Evolutionary conservation across 768 basidiomycete genomes (phyloP).

Genomic region (Hydnomerulius pinastri): DNA sequence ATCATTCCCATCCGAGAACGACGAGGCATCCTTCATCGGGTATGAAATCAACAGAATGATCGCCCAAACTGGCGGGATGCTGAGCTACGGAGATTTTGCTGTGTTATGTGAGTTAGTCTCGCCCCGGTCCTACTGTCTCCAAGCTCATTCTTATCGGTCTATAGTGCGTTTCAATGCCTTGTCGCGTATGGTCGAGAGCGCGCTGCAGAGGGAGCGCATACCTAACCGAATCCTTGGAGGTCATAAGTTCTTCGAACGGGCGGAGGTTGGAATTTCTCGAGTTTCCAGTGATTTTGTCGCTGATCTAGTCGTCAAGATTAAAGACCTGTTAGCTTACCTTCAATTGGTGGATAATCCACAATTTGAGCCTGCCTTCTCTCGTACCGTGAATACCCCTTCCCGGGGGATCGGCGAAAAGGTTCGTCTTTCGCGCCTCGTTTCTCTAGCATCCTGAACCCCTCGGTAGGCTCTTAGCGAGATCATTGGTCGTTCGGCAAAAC

Average conservation of each 20-base stretch:
- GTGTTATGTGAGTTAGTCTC: conserved; percentile 62
- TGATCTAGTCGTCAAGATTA: conserved; percentile 49
- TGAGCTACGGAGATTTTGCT: conserved; percentile 77
- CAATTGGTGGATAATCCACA: conserved; percentile 78
- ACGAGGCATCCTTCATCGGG: conserved; percentile 74
- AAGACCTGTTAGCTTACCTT: conserved; percentile 80
- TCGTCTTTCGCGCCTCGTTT: background rate
- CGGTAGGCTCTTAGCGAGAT: conserved; percentile 64
- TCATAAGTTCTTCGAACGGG: conserved; percentile 84
- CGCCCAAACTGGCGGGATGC: conserved; percentile 70
- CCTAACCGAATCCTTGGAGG: conserved; percentile 77
- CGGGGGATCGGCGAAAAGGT: conserved; percentile 82
- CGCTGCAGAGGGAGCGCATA: conserved; percentile 77
- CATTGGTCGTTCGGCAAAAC: conserved; percentile 48
- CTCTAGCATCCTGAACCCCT: background rate
- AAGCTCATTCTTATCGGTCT: conserved; percentile 1
- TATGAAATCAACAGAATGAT: conserved; percentile 74
- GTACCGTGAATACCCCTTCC: conserved; percentile 73
- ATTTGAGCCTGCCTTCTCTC: conserved; percentile 64
- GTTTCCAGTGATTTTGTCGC: background rate
- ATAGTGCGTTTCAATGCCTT: conserved; percentile 84
- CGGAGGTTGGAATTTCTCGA: conserved; percentile 51
- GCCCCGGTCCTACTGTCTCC: background rate
- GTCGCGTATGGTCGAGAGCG: conserved; percentile 72
- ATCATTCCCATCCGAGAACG: conserved; percentile 51